Evolutionary conservation across 305 asterid genomes (phyloP), one percentile per base, ranked within the genome.

Genomic region (Plantago rigida): DNA sequence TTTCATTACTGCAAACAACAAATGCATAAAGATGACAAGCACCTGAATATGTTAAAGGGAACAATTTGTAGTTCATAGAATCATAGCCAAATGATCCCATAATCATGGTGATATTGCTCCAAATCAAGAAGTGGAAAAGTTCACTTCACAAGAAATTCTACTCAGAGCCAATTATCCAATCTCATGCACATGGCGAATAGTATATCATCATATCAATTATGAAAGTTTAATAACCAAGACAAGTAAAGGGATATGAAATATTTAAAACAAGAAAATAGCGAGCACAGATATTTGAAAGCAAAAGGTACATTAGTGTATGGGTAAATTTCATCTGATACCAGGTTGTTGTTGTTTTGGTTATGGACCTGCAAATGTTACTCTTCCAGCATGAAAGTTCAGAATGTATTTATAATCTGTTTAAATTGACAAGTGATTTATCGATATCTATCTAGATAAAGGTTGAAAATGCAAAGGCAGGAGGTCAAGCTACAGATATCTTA

Each of bases 401-500:
- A 10, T 29, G 4, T 1, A 2, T 10, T 60, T 51, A 28, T 36
- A 15, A 68, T 62, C 58, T 49, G 52, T 59, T 42, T 11, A n/a
- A 39, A 39, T 48, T 15, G 60, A 15, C 60, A 42, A 51, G 45
- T 7, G 17, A 41, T 24, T 62, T 60, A 62, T 29, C 22, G 13
- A 46, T 45, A 53, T 31, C 59, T 59, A 53, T 58, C 47, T 76
- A 79, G 84, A 66, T 54, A 66, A 69, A 9, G 60, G 81, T 62
- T 62, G 76, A 65, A 68, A 67, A 57, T 29, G 69, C 56, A 47
- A 49, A 48, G 24, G 12, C 26, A 39, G 66, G 47, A 58, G 70
- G 64, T 31, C 69, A 71, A 51, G 59, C 71, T 44, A 63, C 74
- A 71, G 56, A 17, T 39, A 50, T 46, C 15, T 44, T 62, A 54